phyloP scores from a whole-genome alignment of 1,284 basidiomycete genomes.

The Sporisorium sorghi region DNA sequence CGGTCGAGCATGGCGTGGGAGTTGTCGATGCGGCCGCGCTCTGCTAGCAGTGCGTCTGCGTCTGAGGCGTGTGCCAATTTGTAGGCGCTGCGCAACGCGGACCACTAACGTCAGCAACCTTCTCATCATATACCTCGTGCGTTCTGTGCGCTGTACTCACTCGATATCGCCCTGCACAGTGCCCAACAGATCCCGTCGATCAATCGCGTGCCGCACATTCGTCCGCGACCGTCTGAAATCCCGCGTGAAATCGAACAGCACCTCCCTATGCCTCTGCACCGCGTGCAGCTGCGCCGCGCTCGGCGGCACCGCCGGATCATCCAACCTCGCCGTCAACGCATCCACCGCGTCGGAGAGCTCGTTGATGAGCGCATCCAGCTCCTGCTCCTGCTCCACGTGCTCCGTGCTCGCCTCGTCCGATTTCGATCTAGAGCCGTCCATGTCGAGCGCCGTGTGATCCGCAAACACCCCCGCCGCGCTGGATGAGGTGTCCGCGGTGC shows the following conservation, averaged over 20 bases:
- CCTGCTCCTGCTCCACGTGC: slow-evolving; percentile 74
- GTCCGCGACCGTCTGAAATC: slow-evolving; percentile 72
- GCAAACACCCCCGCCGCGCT: slow-evolving; percentile 17
- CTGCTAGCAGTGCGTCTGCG: slow-evolving; percentile 86
- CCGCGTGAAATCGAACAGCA: slow-evolving; percentile 85
- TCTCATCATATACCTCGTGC: too few species aligned
- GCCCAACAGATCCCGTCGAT: slow-evolving; percentile 85
- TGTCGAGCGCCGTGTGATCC: slow-evolving; percentile 45
- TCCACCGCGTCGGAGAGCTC: slow-evolving; percentile 52
- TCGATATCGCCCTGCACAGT: slow-evolving; percentile 96
- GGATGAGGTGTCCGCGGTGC: slow-evolving; percentile 47
- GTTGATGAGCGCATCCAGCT: slow-evolving; percentile 86
- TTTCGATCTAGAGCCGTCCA: slow-evolving; percentile 17
- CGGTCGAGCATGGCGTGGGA: slow-evolving; percentile 95
- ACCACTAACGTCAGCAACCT: slow-evolving; percentile 1
- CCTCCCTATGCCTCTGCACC: slow-evolving; percentile 88
- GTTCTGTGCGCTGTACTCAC: slow-evolving; percentile 72
- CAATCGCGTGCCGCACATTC: slow-evolving; percentile 79
- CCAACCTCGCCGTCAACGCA: slow-evolving; percentile 76
- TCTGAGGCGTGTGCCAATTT: slow-evolving; percentile 79
- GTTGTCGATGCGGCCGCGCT: slow-evolving; percentile 88
- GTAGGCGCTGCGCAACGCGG: slow-evolving; percentile 73
- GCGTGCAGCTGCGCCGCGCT: slow-evolving; percentile 87
- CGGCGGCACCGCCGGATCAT: slow-evolving; percentile 79
- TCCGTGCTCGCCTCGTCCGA: slow-evolving; percentile 39